A percentile compares a stretch with the other conserved stretches of the same genome.
Conservation (phyloP, 305 asterid genomes). For the Solanum hybrid region DNA sequence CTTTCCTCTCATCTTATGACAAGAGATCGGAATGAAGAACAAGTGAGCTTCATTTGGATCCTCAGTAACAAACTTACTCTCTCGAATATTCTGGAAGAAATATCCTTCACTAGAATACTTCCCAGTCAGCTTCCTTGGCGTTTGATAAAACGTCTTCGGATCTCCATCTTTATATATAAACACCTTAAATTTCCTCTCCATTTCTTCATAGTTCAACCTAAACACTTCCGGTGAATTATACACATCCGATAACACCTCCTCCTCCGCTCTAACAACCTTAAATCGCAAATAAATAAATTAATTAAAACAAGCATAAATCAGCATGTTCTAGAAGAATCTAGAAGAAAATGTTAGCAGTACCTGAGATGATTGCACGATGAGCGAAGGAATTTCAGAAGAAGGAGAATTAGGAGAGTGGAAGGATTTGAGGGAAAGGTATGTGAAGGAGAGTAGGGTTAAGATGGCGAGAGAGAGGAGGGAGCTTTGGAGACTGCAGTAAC, state of each 20-base stretch:
- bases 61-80: slow-evolving; percentile 63
- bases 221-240: slow-evolving; percentile 66
- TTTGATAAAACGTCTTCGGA: slow-evolving; percentile 84
- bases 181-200: slow-evolving; percentile 79
- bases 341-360: not conserved
- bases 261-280: not conserved
- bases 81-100: slow-evolving; percentile 84
- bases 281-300: not conserved
- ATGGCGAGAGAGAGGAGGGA: slow-evolving; percentile 64
- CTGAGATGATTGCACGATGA: slow-evolving; percentile 20
- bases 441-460: slow-evolving; percentile 57
- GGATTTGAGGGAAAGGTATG: slow-evolving; percentile 55
- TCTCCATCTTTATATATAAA: slow-evolving; percentile 90
- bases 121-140: slow-evolving; percentile 93
- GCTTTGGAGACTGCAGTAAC: slow-evolving; percentile 47
- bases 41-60: slow-evolving; percentile 87
- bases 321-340: not conserved
- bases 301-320: not conserved
- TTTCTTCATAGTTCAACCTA: slow-evolving; percentile 56
- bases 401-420: slow-evolving; percentile 39
- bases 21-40: slow-evolving; percentile 92
- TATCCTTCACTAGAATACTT: slow-evolving; percentile 93
- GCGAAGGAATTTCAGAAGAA: slow-evolving; percentile 8
- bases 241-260: slow-evolving; percentile 27
- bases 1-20: slow-evolving; percentile 99